Percentiles rank a stretch among this genome's conserved stretches.
Conservation (phyloP, 176 grass and related monocot species). For the Triticum urartu region DNA sequence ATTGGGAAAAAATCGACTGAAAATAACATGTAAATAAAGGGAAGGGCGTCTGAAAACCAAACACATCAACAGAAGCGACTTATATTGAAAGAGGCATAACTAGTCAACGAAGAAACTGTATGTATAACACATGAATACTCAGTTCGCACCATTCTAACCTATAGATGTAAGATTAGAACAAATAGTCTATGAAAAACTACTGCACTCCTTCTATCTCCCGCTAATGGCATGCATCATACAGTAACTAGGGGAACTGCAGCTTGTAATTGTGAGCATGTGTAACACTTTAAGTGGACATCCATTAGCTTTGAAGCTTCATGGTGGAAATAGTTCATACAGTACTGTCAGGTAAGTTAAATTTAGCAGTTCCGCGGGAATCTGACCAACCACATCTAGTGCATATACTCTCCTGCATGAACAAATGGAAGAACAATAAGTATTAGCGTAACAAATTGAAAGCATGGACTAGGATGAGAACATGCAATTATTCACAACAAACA, state of each 20-base stretch:
- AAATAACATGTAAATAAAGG: not conserved
- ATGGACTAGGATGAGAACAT: not conserved
- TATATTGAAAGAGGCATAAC: no score
- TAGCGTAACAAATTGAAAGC: not conserved
- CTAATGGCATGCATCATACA: no score
- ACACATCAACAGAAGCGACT: no score
- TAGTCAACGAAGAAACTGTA: not conserved
- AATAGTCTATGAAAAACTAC: no score
- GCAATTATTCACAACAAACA: not conserved
- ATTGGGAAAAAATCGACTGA: not conserved
- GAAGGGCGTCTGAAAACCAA: no score
- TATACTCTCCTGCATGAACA: constrained; percentile 44
- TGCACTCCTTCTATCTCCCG: no score
- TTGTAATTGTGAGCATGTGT: not conserved
- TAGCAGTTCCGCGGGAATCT: constrained; percentile 55
- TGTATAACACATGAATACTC: no score
- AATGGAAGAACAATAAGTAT: not conserved
- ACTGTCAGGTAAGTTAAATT: constrained; percentile 43
- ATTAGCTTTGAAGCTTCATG: not conserved
- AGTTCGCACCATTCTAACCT: no score
- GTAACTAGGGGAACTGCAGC: no score
- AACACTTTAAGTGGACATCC: not conserved
- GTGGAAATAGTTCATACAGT: constrained; percentile 31
- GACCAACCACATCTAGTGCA: constrained; percentile 40
- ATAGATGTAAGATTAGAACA: no score